Conservation (phyloP, 139 green algal species). For the Edaphochlamys debaryana region DNA sequence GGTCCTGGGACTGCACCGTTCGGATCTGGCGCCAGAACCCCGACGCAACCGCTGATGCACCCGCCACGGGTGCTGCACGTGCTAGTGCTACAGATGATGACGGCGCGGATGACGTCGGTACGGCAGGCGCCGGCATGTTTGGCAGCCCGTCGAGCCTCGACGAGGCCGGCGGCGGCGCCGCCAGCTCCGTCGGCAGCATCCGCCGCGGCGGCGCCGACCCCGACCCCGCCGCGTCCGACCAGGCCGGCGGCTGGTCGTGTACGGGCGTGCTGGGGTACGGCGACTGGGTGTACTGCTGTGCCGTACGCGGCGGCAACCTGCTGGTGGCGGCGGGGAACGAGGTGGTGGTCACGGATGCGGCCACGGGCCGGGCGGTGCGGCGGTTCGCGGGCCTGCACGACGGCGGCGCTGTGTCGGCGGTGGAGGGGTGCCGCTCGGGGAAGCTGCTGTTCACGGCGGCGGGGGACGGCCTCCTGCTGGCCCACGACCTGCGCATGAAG, state of each 20-base stretch:
- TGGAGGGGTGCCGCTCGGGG: constrained; percentile 66
- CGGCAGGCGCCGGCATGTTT: background rate
- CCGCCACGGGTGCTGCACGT: too few species aligned
- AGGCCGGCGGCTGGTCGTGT: constrained; percentile 5
- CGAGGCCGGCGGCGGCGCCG: background rate
- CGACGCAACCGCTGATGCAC: too few species aligned
- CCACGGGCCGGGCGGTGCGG: constrained; percentile 31
- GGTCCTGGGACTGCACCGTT: constrained; percentile 71
- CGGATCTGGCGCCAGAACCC: constrained; percentile 56
- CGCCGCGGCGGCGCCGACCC: background rate
- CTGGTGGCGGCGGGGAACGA: constrained; percentile 57
- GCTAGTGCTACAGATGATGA: background rate
- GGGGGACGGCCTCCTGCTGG: constrained; percentile 63
- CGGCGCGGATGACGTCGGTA: constrained; percentile 9
- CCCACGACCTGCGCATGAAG: constrained; percentile 70
- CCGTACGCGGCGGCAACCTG: constrained; percentile 47
- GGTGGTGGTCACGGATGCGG: constrained; percentile 54
- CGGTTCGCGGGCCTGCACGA: constrained; percentile 57
- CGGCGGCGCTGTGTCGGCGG: constrained; percentile 39
- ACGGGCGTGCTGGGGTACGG: constrained; percentile 59
- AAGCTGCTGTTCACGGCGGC: constrained; percentile 66
- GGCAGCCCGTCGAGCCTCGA: constrained; percentile 23
- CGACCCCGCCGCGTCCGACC: background rate
- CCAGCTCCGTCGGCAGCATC: background rate
- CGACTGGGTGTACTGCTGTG: constrained; percentile 76